Conservation (phyloP, 2,329 filamentous ascomycete species). For the Stachybotrys echinatus region DNA sequence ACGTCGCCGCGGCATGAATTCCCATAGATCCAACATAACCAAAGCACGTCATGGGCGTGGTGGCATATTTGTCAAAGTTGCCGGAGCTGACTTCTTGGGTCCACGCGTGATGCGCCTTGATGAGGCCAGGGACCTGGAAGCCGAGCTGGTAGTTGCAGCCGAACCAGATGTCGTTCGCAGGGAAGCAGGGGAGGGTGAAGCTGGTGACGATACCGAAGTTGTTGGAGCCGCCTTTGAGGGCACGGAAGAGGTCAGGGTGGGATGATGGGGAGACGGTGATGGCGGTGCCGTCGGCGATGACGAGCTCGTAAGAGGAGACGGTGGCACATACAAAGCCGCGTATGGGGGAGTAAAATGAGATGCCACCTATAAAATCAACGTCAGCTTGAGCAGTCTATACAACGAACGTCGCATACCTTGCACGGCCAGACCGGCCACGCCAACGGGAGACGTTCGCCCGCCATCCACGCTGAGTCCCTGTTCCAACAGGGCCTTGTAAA, state of each 20-base stretch:
- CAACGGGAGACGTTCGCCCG: neutral
- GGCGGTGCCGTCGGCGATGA: slow-evolving; percentile 33
- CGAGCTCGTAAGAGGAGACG: slow-evolving; percentile 21
- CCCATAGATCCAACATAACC: neutral
- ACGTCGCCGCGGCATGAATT: neutral
- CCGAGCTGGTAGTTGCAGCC: neutral
- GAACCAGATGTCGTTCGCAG: slow-evolving; percentile 5
- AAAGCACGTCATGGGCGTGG: neutral
- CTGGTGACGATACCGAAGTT: slow-evolving; percentile 36
- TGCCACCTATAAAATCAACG: neutral
- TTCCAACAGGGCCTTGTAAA: neutral
- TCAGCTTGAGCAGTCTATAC: neutral
- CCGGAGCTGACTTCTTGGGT: neutral
- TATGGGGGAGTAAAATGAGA: slow-evolving; percentile 2
- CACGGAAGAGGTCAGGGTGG: slow-evolving; percentile 32
- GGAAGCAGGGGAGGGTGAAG: slow-evolving; percentile 21
- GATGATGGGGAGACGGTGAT: slow-evolving; percentile 25
- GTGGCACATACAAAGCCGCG: slow-evolving; percentile 2
- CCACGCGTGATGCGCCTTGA: neutral
- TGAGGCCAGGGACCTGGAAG: neutral
- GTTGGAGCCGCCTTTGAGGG: slow-evolving; percentile 37
- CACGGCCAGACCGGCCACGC: neutral
- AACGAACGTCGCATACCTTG: neutral
- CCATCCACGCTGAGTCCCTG: neutral
- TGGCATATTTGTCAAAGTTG: neutral